These are phyloP conservation scores for Capsicum rhomboideum DNA, from an alignment of 257 asterid genomes.

Conservation along the genomic window DNA sequence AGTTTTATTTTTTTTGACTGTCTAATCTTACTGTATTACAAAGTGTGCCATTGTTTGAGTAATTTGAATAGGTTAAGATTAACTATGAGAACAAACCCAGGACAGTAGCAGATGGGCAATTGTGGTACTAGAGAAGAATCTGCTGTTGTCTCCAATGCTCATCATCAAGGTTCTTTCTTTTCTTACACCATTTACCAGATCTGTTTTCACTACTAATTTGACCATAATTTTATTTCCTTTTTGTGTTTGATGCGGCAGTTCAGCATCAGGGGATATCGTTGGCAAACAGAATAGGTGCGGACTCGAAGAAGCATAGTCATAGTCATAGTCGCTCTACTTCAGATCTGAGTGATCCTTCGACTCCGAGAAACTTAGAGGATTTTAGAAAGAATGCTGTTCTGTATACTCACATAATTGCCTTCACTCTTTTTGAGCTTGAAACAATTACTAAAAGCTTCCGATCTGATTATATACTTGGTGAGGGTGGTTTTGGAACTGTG, in stretches of 20 bases:
- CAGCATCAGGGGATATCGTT: conserved; percentile 48
- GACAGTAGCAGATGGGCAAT: conserved; percentile 61
- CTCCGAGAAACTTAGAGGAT: conserved; percentile 78
- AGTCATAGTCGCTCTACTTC: conserved; percentile 60
- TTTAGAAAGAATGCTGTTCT: conserved; percentile 56
- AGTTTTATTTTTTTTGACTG: neutral
- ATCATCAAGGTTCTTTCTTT: conserved; percentile 52
- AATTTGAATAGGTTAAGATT: neutral
- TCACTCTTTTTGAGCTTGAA: conserved; percentile 91
- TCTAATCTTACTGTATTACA: neutral
- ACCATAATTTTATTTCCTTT: neutral
- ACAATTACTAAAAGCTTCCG: conserved; percentile 98
- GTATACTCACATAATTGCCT: conserved; percentile 83
- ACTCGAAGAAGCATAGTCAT: conserved; percentile 54
- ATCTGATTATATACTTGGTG: conserved; percentile 96
- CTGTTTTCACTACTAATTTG: neutral
- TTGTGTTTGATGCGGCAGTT: conserved; percentile 16
- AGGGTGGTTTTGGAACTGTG: conserved; percentile 98
- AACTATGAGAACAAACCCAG: conserved; percentile 39
- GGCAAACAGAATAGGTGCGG: conserved; percentile 37
- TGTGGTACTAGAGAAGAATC: conserved; percentile 99
- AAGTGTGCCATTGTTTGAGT: neutral
- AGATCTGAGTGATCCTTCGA: conserved; percentile 87
- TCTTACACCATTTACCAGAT: neutral
- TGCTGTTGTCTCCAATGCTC: conserved; percentile 85